Conservation (phyloP, 805 yeast species). For the Cyberlindnera sargentensis region DNA sequence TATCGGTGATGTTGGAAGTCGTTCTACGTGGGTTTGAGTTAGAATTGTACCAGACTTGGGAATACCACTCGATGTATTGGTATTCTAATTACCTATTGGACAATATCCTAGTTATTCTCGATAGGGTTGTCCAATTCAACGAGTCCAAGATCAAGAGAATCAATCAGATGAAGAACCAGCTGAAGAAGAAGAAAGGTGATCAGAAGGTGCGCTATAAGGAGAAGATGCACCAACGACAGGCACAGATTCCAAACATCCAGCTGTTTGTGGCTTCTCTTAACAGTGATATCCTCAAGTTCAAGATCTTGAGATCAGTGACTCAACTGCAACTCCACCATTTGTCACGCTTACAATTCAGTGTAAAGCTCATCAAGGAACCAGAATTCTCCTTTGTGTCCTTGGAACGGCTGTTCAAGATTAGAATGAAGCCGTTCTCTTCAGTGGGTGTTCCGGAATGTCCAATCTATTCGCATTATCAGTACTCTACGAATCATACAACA, state of each 20-base stretch:
- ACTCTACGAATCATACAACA: slow-evolving; percentile 5
- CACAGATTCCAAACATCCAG: slow-evolving; percentile 31
- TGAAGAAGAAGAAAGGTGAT: slow-evolving; percentile 46
- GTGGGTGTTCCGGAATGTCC: slow-evolving; percentile 75
- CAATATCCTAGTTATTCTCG: slow-evolving; percentile 38
- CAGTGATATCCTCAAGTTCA: slow-evolving; percentile 8
- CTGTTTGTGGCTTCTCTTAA: neutral
- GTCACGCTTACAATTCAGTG: slow-evolving; percentile 18
- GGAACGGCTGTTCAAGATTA: slow-evolving; percentile 39
- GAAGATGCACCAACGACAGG: slow-evolving; percentile 27
- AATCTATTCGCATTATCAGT: slow-evolving; percentile 15
- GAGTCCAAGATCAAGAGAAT: slow-evolving; percentile 27
- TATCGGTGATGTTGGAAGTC: slow-evolving; percentile 66
- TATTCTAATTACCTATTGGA: slow-evolving; percentile 46
- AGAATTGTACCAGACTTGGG: slow-evolving; percentile 67
- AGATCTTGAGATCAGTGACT: slow-evolving; percentile 24
- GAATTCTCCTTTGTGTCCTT: slow-evolving; percentile 22
- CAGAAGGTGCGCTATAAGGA: slow-evolving; percentile 36
- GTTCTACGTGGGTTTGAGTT: slow-evolving; percentile 67
- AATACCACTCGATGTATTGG: slow-evolving; percentile 63
- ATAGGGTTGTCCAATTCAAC: slow-evolving; percentile 27
- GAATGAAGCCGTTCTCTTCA: slow-evolving; percentile 74
- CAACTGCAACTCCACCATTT: slow-evolving; percentile 29
- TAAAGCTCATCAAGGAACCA: slow-evolving; percentile 22
- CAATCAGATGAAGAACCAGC: slow-evolving; percentile 29